Base-by-base conservation (phyloP, 495 filamentous ascomycete species). In the Penicillium flavigenum region DNA sequence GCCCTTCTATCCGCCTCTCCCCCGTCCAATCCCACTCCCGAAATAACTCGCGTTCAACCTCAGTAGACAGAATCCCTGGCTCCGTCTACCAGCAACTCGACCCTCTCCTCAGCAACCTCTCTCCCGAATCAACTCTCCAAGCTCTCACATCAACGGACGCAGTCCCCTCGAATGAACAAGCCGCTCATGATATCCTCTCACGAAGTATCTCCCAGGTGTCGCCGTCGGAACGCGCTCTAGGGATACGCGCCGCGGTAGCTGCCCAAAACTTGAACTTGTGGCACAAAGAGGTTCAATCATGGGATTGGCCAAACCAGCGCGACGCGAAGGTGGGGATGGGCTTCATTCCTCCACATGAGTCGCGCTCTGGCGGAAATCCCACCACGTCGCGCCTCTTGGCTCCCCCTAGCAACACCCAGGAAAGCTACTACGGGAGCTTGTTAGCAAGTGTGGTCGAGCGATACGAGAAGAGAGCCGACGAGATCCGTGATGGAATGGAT, bases 401-500 rank as follows among this genome's bases (percentile, higher is more conserved):
- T 11, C 58, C 50, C 50, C 39, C 45, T 22, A 22, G n/a, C 44
- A 59, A 31, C 38, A 26, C n/a, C 22, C 77, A 73, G 16, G 64
- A 64, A 39, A 74, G 76, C 46, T 90, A 87, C 65, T 87, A 81
- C 69, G 91, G 92, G 5, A 86, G 86, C 61, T 74, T 96, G 26
- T 81, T 82, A 19, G 80, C 79, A 19, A 64, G 71, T 5, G 74
- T 84, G 27, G 85, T 92, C 0, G 69, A 80, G 29, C 66, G 74
- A 49, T 91, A 94, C 67, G 88, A 92, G 65, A 74, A 70, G 38
- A 81, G 93, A 27, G 80, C 96, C 24, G 88, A 93, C 36, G 83
- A 87, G 51, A 96, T 98, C 59, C 77, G 76, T 20, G 82, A 85
- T 47, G 87, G 84, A 48, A 83, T 97, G 78, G 89, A 93, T 20